phyloP scores from a whole-genome alignment of 2,329 filamentous ascomycete species.

The Rhynchosporium secalis region DNA sequence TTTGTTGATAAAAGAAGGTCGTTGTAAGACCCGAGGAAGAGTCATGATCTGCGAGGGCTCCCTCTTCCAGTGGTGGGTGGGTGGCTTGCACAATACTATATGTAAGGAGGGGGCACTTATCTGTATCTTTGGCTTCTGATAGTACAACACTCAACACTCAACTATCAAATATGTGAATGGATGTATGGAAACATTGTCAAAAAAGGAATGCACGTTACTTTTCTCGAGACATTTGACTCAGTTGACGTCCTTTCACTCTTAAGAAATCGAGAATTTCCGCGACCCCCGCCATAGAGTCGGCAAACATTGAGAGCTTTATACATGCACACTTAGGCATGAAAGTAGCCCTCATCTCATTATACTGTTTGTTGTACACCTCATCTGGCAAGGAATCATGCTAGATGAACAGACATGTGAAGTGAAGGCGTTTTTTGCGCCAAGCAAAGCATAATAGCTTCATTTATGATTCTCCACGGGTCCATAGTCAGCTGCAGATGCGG shows the following conservation, averaged over 20 bases:
- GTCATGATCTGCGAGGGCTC: too few relatives aligned
- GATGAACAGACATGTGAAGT: constrained; percentile 20
- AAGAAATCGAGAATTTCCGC: neutral
- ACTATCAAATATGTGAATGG: neutral
- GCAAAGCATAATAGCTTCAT: constrained; percentile 17
- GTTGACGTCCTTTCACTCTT: constrained; percentile 2
- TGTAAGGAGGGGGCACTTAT: too few relatives aligned
- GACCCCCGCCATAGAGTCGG: neutral
- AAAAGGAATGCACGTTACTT: neutral
- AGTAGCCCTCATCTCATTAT: neutral
- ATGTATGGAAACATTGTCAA: neutral
- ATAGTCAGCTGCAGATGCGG: constrained; percentile 9
- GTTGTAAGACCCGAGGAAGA: neutral
- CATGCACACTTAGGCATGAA: neutral
- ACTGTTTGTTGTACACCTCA: constrained; percentile 7
- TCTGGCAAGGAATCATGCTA: constrained; percentile 21
- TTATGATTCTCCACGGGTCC: neutral
- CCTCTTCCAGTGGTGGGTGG: too few relatives aligned
- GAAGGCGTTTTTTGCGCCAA: constrained; percentile 5
- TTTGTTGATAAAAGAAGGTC: too few relatives aligned
- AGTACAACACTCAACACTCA: too few relatives aligned
- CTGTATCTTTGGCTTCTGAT: too few relatives aligned
- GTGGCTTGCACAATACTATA: too few relatives aligned
- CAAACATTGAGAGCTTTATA: neutral
- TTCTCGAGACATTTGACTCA: constrained; percentile 12